Base-by-base conservation (phyloP, 2,329 filamentous ascomycete species). In the Pezicula rhizophila region DNA sequence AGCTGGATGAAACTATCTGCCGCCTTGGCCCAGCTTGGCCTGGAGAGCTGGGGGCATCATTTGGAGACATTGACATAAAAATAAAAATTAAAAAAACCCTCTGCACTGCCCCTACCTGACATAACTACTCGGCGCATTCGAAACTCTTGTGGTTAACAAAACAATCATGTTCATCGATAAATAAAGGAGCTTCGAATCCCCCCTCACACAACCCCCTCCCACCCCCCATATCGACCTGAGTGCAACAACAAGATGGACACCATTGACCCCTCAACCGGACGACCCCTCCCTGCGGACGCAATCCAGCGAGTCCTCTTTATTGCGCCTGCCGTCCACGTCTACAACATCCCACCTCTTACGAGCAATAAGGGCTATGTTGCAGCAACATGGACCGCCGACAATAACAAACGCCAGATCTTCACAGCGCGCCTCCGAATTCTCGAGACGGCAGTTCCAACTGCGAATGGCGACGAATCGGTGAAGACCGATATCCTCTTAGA, bases 301-400 rank as follows among this genome's bases (percentile, higher is more conserved):
- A 92, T 95, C 69, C 87, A 93, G 69, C 84, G 89, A 66, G 75
- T 93, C 64, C 84, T 95, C 66, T 91, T 89, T 77, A 73, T 90
- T 66, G 80, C 84, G 54, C 72, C 77, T 60, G 74, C 77, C 56
- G 85, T 93, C 55, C 88, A 95, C 72, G 79, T 95, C 73, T 96
- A 95, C 76, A 82, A 85, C 63, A 90, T 95, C 66, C 89, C 89
- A 15, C 89, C 89, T 20, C 74, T 90, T 50, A 77, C 84, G 40
- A 85, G 84, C 15, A 89, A 82, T 60, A 85, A 86, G 66, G 89
- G 89, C 66, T 87, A 95, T 74, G 78, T 77, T 33, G 89, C 90
- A 51, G 76, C 83, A 11, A 71, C 78, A 54, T 96, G 89, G 89
- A 95, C 89, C 25, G 73, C 75, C 42, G 78, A 84, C 52, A 78